Conservation (phyloP, 2,329 filamentous ascomycete genomes). For the Calonectria honghensis region DNA sequence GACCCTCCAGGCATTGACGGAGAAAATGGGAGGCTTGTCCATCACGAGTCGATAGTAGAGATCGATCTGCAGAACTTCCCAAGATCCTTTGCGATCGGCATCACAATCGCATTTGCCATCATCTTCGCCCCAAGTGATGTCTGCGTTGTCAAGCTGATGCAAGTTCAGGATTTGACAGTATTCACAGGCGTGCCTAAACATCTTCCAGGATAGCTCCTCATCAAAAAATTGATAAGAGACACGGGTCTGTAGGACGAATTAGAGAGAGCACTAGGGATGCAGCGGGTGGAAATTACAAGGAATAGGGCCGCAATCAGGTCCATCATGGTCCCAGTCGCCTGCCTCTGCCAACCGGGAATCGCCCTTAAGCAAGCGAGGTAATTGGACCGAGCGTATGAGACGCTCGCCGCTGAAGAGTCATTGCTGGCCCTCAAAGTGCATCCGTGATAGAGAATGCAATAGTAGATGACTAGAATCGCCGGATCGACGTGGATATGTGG, state of each 20-base stretch:
- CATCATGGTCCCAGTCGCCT: slow-evolving; percentile 56
- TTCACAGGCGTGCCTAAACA: slow-evolving; percentile 56
- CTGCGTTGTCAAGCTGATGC: slow-evolving; percentile 56
- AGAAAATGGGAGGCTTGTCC: slow-evolving; percentile 56
- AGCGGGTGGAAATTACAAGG: slow-evolving; percentile 43
- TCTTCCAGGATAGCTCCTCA: slow-evolving; percentile 57
- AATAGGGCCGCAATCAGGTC: slow-evolving; percentile 57
- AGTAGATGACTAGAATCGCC: slow-evolving; percentile 36
- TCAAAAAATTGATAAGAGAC: slow-evolving; percentile 58
- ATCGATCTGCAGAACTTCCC: slow-evolving; percentile 59
- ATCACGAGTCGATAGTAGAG: slow-evolving; percentile 57
- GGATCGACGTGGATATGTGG: slow-evolving; percentile 37
- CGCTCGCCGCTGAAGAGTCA: slow-evolving; percentile 31
- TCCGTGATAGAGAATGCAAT: slow-evolving; percentile 55
- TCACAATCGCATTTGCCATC: slow-evolving; percentile 45
- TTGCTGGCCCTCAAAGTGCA: slow-evolving; percentile 51
- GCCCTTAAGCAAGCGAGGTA: slow-evolving; percentile 57
- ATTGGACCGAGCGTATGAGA: slow-evolving; percentile 51
- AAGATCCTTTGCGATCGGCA: slow-evolving; percentile 56
- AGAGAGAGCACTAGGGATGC: fast-evolving
- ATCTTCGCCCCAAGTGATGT: slow-evolving; percentile 38
- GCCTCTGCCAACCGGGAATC: slow-evolving; percentile 56
- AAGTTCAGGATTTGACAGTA: slow-evolving; percentile 57
- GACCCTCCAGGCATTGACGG: slow-evolving; percentile 56
- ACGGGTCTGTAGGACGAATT: slow-evolving; percentile 50